Conservation (phyloP, 306 rosid genomes). For the Cucurbita moschata region DNA sequence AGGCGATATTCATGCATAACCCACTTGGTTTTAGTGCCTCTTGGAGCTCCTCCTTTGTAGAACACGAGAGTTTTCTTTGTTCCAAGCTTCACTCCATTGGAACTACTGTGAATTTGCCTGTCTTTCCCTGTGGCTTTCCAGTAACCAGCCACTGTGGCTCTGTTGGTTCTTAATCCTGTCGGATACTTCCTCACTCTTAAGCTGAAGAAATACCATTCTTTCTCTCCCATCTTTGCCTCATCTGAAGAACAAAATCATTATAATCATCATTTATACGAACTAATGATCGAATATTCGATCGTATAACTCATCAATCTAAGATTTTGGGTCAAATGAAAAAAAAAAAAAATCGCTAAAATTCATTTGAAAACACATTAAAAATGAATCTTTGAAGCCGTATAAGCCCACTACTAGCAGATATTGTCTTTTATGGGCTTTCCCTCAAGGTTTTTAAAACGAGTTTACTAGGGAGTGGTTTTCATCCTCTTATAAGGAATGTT, state of each 20-base stretch:
- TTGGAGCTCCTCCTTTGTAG: constrained; percentile 5
- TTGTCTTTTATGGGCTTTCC: too few species aligned
- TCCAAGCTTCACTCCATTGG: constrained; percentile 1
- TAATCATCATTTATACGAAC: too few species aligned
- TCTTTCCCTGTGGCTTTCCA: constrained; percentile 15
- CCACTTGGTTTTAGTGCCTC: constrained; percentile 6
- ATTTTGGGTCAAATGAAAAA: not conserved
- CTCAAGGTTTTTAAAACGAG: too few species aligned
- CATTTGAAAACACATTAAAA: too few species aligned
- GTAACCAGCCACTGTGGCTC: constrained; percentile 8
- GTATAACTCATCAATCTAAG: not conserved
- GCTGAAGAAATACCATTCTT: constrained; percentile 10
- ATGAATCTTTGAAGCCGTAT: too few species aligned
- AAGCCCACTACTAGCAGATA: too few species aligned
- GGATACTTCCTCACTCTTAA: constrained; percentile 6
- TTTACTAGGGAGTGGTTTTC: too few species aligned
- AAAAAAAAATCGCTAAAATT: too few species aligned
- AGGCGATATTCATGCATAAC: constrained; percentile 12
- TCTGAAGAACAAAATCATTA: not conserved
- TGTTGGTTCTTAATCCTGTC: constrained; percentile 1
- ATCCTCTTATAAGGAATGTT: too few species aligned
- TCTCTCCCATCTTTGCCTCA: constrained; percentile 3
- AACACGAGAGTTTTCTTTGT: constrained; percentile 2
- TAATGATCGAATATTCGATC: too few species aligned
- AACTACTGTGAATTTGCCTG: not conserved